Evolutionary conservation across 139 green algal species (phyloP), one percentile per base, ranked within the genome.

Genomic region (Zygnema circumcarinatum): DNA sequence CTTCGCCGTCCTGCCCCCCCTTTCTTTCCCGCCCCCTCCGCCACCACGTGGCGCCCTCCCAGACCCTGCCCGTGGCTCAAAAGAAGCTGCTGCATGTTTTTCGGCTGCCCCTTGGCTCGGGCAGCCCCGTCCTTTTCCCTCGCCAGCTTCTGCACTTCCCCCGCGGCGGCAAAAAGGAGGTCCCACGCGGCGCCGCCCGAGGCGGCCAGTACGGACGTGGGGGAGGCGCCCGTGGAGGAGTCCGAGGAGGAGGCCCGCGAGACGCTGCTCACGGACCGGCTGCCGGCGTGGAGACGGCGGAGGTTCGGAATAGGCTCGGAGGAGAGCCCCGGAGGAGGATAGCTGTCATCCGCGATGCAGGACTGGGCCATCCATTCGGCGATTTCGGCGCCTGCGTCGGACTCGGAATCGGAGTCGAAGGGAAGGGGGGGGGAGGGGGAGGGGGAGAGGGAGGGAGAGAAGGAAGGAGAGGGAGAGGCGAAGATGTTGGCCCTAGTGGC

Each of bases 311-410:
- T 3, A 52, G 36, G 11, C 11, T n/a, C 7, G 69, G 69, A 78
- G 35, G 69, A 78, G 35, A 52, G 35, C 7, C 7, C 3, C 7
- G 16, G 35, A 62, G 47, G 47, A 62, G 47, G 47, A 25, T 7
- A 16, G 47, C 16, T 16, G 7, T 78, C 69, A 16, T 78, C 69
- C 16, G 3, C 69, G 7, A 78, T 78, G 69, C 69, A 78, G 69
- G 69, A 78, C 16, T 78, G 69, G 16, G 69, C 69, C 69, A 78
- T 78, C 69, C 69, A 78, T 41, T 78, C 69, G 7, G 69, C 69
- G 11, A 78, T 78, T 41, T 78, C 69, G 11, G 69, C 69, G 7
- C 69, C 69, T 25, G 11, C 7, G 16, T 78, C 69, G 35, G 16
- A 78, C 7, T 78, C 69, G 16, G 69, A 38, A 39, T 78, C 69